These are phyloP conservation scores for Fermentozyma sake DNA, from an alignment of 1,139 yeast species.

Conservation along the genomic window DNA sequence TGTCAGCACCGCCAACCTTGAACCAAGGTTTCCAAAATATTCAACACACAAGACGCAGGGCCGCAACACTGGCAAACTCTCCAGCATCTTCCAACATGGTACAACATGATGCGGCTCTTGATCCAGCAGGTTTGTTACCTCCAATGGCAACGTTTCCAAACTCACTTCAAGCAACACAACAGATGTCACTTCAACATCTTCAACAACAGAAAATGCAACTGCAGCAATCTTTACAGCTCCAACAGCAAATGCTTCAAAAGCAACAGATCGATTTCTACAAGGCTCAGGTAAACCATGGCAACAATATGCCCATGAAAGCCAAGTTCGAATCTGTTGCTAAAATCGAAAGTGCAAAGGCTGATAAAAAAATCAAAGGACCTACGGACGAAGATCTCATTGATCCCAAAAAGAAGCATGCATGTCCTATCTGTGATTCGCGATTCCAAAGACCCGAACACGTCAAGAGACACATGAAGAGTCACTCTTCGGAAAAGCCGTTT, in stretches of 20 bases:
- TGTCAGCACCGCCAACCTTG: conserved; percentile 9
- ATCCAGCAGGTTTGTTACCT: conserved; percentile 24
- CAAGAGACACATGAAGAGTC: conserved; percentile 83
- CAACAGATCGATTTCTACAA: conserved; percentile 10
- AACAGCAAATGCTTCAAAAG: too few species aligned
- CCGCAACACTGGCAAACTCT: conserved; percentile 5
- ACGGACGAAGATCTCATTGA: too few species aligned
- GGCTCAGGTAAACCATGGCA: conserved; percentile 13
- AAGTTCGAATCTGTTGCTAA: too few species aligned
- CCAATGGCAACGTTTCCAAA: conserved; percentile 34
- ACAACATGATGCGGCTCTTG: conserved; percentile 1
- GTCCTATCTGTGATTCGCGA: conserved; percentile 70
- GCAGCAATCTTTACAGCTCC: conserved; percentile 3
- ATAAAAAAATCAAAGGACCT: too few species aligned
- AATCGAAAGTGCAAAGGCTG: too few species aligned
- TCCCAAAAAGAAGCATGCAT: conserved; percentile 64
- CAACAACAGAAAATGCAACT: conserved; percentile 3
- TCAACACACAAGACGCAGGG: conserved; percentile 1
- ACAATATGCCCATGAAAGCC: too few species aligned
- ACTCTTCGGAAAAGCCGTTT: conserved; percentile 83
- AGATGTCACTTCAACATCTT: conserved; percentile 1
- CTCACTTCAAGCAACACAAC: conserved; percentile 1
- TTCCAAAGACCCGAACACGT: conserved; percentile 93
- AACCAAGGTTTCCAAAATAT: conserved; percentile 3
- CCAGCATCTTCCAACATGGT: conserved; percentile 3